Conservation (phyloP, 1,284 basidiomycete species). For the Chalciporus piperatoides region DNA sequence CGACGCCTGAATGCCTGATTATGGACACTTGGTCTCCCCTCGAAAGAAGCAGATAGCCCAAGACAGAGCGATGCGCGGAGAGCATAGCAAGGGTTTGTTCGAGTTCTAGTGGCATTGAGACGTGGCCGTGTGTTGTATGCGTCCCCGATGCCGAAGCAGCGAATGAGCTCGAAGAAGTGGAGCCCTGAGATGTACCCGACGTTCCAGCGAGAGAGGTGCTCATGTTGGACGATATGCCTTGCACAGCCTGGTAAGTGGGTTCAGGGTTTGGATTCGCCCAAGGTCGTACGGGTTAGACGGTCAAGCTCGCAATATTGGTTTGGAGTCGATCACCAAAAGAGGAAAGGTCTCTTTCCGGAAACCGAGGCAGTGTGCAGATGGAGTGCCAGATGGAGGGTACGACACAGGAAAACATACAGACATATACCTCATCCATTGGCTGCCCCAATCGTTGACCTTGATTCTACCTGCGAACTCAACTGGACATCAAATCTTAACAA, state of each 20-base stretch:
- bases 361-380: too few species aligned
- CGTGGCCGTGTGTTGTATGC: slow-evolving; percentile 19
- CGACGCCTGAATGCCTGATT: slow-evolving; percentile 77
- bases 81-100: slow-evolving; percentile 76
- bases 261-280: slow-evolving; percentile 10
- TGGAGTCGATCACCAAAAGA: too few species aligned
- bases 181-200: slow-evolving; percentile 2
- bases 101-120: slow-evolving; percentile 58
- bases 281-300: too few species aligned
- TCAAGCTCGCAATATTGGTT: too few species aligned
- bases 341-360: too few species aligned
- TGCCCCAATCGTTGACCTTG: too few species aligned
- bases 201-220: slow-evolving; percentile 9
- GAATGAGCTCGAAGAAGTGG: neutral
- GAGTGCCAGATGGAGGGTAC: too few species aligned
- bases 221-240: slow-evolving; percentile 9
- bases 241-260: slow-evolving; percentile 11
- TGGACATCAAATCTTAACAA: too few species aligned
- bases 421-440: too few species aligned
- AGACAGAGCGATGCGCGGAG: slow-evolving; percentile 78
- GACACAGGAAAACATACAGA: too few species aligned
- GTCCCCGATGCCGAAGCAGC: slow-evolving; percentile 15
- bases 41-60: slow-evolving; percentile 84
- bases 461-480: too few species aligned
- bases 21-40: slow-evolving; percentile 64